Conservation (phyloP, 2,329 filamentous ascomycete species). For the Elsinoe arachidis region DNA sequence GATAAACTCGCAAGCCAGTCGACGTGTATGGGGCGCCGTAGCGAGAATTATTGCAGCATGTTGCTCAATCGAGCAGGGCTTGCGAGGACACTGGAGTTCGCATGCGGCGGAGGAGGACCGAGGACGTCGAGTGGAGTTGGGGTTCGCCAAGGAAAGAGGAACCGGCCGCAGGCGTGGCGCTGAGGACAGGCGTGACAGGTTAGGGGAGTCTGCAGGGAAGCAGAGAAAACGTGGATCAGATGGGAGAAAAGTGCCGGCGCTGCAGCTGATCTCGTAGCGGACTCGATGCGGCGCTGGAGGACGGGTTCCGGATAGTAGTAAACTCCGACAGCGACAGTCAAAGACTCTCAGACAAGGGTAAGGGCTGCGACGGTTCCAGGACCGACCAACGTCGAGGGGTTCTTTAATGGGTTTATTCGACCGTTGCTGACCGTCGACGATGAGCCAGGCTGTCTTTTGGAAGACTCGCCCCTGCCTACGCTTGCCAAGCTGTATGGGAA, state of each 20-base stretch:
- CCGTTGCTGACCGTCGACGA: background rate
- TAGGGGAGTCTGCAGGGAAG: background rate
- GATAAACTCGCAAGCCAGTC: background rate
- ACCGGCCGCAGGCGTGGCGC: background rate
- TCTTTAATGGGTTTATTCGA: conserved; percentile 3
- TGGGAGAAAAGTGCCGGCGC: background rate
- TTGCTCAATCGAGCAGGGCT: conserved; percentile 10
- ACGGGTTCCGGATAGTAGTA: background rate
- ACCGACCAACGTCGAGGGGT: background rate
- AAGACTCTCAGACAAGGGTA: no score
- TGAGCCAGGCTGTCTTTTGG: background rate
- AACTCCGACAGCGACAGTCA: no score
- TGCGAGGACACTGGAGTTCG: conserved; percentile 6
- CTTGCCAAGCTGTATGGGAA: background rate
- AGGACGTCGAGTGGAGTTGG: background rate
- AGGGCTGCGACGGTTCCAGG: background rate
- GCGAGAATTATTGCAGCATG: conserved; percentile 7
- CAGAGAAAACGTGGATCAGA: conserved; percentile 1
- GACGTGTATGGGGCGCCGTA: background rate
- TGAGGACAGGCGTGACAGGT: no score
- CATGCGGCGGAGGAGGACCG: background rate
- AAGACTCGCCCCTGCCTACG: background rate
- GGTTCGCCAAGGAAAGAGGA: conserved; percentile 10
- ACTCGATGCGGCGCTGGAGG: background rate
- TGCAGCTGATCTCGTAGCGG: background rate